Conservation (phyloP, 2,329 filamentous ascomycete species). For the Myotisia sp. region DNA sequence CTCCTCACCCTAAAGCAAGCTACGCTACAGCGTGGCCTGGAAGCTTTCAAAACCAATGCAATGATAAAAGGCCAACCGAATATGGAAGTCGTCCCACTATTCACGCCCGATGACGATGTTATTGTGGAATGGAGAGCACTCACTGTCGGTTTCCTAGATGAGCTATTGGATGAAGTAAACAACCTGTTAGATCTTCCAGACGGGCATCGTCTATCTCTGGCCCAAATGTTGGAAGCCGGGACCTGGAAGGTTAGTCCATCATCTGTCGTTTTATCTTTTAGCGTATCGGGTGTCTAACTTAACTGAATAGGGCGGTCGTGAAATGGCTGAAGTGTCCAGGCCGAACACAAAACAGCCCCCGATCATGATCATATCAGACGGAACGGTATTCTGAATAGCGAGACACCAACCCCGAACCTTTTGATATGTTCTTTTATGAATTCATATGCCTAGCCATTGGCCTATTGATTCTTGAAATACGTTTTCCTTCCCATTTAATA, state of each 20-base stretch:
- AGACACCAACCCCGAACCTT: too few species aligned
- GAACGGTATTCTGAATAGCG: slow-evolving; percentile 63
- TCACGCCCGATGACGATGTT: slow-evolving; percentile 59
- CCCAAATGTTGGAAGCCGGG: slow-evolving; percentile 87
- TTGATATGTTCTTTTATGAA: too few species aligned
- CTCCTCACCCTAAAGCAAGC: slow-evolving; percentile 60
- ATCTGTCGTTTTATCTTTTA: background rate
- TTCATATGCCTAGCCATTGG: too few species aligned
- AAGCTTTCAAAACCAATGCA: slow-evolving; percentile 56
- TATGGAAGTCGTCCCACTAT: slow-evolving; percentile 59
- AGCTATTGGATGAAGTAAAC: slow-evolving; percentile 56
- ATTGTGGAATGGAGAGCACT: slow-evolving; percentile 67
- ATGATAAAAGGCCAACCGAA: slow-evolving; percentile 56
- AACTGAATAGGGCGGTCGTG: slow-evolving; percentile 60
- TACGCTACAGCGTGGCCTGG: slow-evolving; percentile 56
- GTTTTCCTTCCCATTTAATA: too few species aligned
- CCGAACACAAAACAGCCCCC: slow-evolving; percentile 94
- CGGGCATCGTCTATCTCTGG: slow-evolving; percentile 55
- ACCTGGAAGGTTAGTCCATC: slow-evolving; percentile 74
- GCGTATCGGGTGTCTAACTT: background rate
- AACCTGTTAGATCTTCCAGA: slow-evolving; percentile 52
- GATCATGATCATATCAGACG: slow-evolving; percentile 91
- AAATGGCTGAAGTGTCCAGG: slow-evolving; percentile 86
- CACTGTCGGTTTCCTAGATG: slow-evolving; percentile 61
- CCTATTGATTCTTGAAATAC: too few species aligned